Evolutionary conservation across 164 flowering plant species (phyloP), one percentile per base, ranked within the genome.

Genomic region (Annona squamosa): DNA sequence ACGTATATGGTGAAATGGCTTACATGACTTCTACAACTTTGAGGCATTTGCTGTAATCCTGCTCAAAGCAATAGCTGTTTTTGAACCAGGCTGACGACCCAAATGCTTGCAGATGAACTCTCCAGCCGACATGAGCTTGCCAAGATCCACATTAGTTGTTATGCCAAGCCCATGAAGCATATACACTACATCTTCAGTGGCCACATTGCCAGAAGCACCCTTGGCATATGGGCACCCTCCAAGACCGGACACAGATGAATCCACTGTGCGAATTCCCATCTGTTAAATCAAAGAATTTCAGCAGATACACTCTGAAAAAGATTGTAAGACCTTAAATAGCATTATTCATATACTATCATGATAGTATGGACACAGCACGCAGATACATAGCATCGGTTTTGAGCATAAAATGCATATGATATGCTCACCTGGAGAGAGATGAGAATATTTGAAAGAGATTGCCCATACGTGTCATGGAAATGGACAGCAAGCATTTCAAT

Each of bases 201-300:
- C 97, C 46, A 96, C 99, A 80, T 93, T 96, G 65, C 99, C 98
- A 5, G 98, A 86, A 45, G 99, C 99, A 72, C 99, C 99, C 79
- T 93, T 91, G 0, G 99, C 99, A 77, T 93, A 96, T 57, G 99
- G 98, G 71, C 99, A 96, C n/a, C 99, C 99, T 12, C 99, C 99
- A 18, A 96, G 88, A 4, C 99, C 99, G 2, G 98, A 83, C 13
- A 93, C 82, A 10, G 99, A 91, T 3, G 97, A 89, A 75, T 96
- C 99, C 59, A 96, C 84, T 6, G 71, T 85, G 82, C 90, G 86
- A 41, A 96, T 88, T 69, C 99, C 99, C 99, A 96, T 91, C 99
- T 96, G 89, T 77, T 61, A 44, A 52, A 52, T 9, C 13, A 52
- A 16, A 52, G 37, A 26, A 26, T 26, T 26, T 26, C 37, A 26